A percentile compares a stretch with the other conserved stretches of the same genome.
phyloP scores from a whole-genome alignment of 2,329 filamentous ascomycete species.

The Trichoderma breve region DNA sequence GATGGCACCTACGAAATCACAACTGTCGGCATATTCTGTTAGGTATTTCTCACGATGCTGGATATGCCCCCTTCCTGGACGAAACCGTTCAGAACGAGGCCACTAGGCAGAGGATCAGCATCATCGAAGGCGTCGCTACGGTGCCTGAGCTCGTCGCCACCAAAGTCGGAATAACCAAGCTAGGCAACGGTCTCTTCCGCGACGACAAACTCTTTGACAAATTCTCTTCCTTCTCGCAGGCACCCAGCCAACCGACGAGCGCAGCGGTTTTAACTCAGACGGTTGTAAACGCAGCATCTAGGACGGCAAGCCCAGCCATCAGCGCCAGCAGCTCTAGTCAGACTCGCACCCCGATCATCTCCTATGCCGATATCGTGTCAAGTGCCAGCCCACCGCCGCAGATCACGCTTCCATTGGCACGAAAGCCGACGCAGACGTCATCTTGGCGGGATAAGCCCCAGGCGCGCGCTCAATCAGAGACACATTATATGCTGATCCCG shows the following conservation, averaged over 20 bases:
- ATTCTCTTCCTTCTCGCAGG: conserved; percentile 21
- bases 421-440: conserved; percentile 23
- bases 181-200: conserved; percentile 52
- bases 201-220: conserved; percentile 48
- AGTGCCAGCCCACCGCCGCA: conserved; percentile 44
- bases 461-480: conserved; percentile 34
- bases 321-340: conserved; percentile 21
- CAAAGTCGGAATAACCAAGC: conserved; percentile 45
- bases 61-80: conserved; percentile 59
- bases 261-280: not conserved
- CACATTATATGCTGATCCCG: conserved; percentile 35
- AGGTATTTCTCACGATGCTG: conserved; percentile 60
- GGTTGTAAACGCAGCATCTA: not conserved
- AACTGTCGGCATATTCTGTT: conserved; percentile 63
- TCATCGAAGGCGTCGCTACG: conserved; percentile 54
- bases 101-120: conserved; percentile 45
- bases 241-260: not conserved
- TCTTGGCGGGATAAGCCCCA: conserved; percentile 22
- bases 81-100: conserved; percentile 49
- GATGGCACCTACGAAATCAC: conserved; percentile 58
- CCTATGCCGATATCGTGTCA: conserved; percentile 44
- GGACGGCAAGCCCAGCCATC: conserved; percentile 22
- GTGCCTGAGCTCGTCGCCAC: conserved; percentile 50
- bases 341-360: conserved; percentile 24
- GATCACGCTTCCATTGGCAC: conserved; percentile 40